Base-by-base conservation (phyloP, 2,329 filamentous ascomycete genomes). In the Arthrobotrys musiformis region DNA sequence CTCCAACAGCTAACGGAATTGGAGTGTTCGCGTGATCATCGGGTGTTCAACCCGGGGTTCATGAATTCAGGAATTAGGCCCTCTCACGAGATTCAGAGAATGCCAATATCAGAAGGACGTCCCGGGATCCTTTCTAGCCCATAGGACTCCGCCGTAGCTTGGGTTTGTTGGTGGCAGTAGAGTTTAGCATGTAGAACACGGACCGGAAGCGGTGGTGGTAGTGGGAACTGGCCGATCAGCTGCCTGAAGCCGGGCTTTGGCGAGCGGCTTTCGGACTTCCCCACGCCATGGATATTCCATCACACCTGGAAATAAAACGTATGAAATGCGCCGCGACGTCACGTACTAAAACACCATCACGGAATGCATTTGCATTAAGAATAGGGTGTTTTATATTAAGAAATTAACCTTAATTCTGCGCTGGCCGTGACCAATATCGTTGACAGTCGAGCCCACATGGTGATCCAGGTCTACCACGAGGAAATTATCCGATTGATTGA, bases 191-290 rank as follows among this genome's bases (percentile, higher is more conserved):
- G 56, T 44, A 22, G 28, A n/a, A 33, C 35, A 70, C 73, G 73
- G 73, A 77, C 66, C 73, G 58, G 73, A 67, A 77, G 60, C 73
- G 73, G 66, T 50, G 66, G 58, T 67, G 60, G 60, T 33, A 24
- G 73, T 77, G 73, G 73, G 73, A 77, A 77, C 73, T 77, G 73
- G 58, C 73, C 73, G 73, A 77, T 67, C 63, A 70, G 73, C 58
- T 64, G 52, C 37, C 9, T 30, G 8, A n/a, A 37, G 26, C 56
- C 73, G 66, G 73, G 11, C 73, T 66, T 66, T 77, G 64, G 73
- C 73, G 73, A 77, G 37, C 30, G 30, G 67, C 13, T 52, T 62
- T 42, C 60, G 24, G 33, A 40, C 37, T 22, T 76, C 72, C 73
- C 66, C 60, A 70, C 66, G 66, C 73, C 37, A 33, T 70, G n/a